Conservation (phyloP, 2,329 filamentous ascomycete genomes). For the Microdochium paspali region DNA sequence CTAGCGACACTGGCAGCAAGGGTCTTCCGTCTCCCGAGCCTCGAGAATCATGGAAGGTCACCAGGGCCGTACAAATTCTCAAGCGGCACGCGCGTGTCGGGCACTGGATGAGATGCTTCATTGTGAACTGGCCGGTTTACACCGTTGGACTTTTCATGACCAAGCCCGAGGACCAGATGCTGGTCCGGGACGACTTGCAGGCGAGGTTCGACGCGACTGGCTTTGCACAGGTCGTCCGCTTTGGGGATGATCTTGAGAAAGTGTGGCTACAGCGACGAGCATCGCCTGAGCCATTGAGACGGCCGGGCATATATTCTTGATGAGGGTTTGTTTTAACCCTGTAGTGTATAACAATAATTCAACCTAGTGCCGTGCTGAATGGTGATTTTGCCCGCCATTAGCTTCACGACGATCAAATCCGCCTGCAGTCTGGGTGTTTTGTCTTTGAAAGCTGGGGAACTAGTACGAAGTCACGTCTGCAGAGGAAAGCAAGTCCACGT, state of each 20-base stretch:
- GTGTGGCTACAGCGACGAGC: background rate
- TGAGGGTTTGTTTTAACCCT: no score
- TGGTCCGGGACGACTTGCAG: conserved; percentile 8
- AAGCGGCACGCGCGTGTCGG: conserved; percentile 3
- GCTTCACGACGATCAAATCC: no score
- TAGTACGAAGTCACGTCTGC: no score
- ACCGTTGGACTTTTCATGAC: conserved; percentile 10
- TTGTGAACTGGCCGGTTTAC: conserved; percentile 15
- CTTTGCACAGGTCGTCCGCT: conserved; percentile 8
- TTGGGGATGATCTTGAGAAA: conserved; percentile 9
- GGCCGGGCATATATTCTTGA: no score
- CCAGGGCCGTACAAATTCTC: conserved; percentile 3
- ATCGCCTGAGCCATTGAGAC: no score
- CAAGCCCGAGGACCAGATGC: conserved; percentile 5
- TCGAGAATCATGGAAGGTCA: background rate
- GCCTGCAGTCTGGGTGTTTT: no score
- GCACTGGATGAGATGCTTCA: conserved; percentile 14
- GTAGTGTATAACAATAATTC: no score
- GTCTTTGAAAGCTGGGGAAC: no score
- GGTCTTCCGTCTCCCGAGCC: background rate
- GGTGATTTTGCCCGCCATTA: no score
- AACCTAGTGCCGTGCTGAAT: no score
- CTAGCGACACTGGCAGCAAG: background rate
- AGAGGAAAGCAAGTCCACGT: no score
- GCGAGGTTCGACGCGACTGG: conserved; percentile 8